Evolutionary conservation across 2,329 filamentous ascomycete genomes (phyloP), one percentile per base, ranked within the genome.

Genomic region (Colletotrichum nymphaeae): DNA sequence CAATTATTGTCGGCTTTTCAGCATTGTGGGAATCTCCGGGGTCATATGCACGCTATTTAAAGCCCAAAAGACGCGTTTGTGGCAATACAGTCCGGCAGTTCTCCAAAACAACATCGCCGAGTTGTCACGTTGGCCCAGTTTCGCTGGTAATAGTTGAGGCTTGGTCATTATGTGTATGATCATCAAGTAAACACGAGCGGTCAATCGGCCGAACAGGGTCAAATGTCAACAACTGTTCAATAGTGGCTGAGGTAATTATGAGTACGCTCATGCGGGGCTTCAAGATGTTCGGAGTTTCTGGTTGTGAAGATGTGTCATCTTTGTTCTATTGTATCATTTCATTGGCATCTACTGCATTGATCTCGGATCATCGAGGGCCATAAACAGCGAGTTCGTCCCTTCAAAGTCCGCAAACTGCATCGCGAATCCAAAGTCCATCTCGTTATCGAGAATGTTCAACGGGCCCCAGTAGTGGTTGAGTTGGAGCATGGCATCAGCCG

Each of bases 401-500:
- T 77, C 75, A n/a, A 75, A 72, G 9, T 76, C 76, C 24, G 76
- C 74, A 19, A 75, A 76, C 9, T 76, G 76, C 63, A 77, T 69
- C 2, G 75, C 75, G 30, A 76, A 66, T 5, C 76, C 76, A 24
- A 77, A 75, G 11, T 76, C 76, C 69, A 78, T 77, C 24, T 78
- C 77, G 12, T 74, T 77, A 19, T 78, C 77, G 6, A 78, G 60
- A 16, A 78, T 70, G 22, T 75, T 76, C 19, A 78, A 68, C n/a
- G 77, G 76, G 6, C 75, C 77, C 77, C 77, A 78, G 46, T 75
- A 78, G n/a, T 78, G 77, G 24, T 76, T 76, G 16, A 77, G 58
- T 2, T 72, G 69, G 12, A 76, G 35, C 64, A 75, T 73, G 3
- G 72, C 71, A 5, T 77, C 75, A 14, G 73, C 66, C 4, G 64